Base-by-base conservation (phyloP, 1,139 yeast species). In the Dujonia santamariae region DNA sequence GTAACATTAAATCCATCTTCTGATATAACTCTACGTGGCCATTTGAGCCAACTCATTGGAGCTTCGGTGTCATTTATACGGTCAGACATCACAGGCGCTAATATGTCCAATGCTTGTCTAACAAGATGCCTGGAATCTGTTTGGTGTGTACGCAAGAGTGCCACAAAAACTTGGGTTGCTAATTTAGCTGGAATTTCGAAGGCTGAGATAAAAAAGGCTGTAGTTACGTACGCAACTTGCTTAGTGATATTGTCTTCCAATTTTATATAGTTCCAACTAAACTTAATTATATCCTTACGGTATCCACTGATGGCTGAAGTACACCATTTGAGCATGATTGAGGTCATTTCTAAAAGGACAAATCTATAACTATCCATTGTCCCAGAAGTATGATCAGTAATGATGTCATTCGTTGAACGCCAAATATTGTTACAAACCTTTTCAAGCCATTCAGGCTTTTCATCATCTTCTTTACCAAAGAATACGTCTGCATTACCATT, bases 241-340 rank as follows among this genome's bases (percentile, higher is more conserved):
- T 94, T 94, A 27, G 95, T 81, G 35, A 88, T 78, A 38, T 81
- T 77, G 52, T 94, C 99, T 45, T 90, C 97, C 30, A 90, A 63
- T 47, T 87, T 87, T 51, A 92, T 84, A 51, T 82, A 86, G 46
- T 85, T 85, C 98, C 98, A 94, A 46, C 92, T 85, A 61, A 90
- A 92, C 54, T 87, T 88, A 58, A 92, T 86, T 30, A 92, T 78
- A 47, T 88, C 96, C 50, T 88, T 92, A 31, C 88, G 73, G 44
- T 78, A 73, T n/a, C 77, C 82, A 7, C 74, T 64, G 13, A 87
- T 71, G 16, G 70, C 56, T 1, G 63, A 56, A 0, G 96, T 78
- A 2, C 87, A 82, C 60, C 79, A 73, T 49, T 81, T 82, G 28
- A 90, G 76, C 30, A 92, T 61, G 34, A 85, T 61, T 0, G 96